phyloP scores from a whole-genome alignment of 768 basidiomycete species.

The Tylopilus felleus region DNA sequence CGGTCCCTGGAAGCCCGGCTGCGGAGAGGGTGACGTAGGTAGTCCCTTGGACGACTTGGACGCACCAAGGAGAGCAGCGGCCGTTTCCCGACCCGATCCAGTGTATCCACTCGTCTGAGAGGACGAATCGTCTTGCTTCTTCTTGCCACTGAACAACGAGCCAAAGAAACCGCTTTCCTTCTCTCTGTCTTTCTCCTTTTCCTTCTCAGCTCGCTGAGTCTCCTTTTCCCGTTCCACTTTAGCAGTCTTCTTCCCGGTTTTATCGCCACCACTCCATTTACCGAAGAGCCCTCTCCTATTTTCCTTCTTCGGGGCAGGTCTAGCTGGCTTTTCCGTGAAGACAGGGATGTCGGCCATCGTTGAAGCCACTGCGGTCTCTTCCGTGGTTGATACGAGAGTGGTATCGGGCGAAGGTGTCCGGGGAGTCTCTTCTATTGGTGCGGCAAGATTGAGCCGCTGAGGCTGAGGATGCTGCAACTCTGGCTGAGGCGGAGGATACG shows the following conservation, averaged over 20 bases:
- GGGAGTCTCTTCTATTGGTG: slow-evolving; percentile 35
- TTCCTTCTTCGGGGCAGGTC: slow-evolving; percentile 49
- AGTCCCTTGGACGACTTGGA: slow-evolving; percentile 75
- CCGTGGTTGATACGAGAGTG: slow-evolving; percentile 24
- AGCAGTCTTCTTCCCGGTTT: slow-evolving; percentile 55
- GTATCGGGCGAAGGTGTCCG: slow-evolving; percentile 61
- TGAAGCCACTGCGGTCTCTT: slow-evolving; percentile 26
- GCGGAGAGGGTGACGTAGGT: slow-evolving; percentile 59
- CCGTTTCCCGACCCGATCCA: slow-evolving; percentile 76
- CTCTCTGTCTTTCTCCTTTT: slow-evolving; percentile 40
- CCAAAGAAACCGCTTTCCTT: slow-evolving; percentile 86
- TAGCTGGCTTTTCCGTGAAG: slow-evolving; percentile 16
- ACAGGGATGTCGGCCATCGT: slow-evolving; percentile 23
- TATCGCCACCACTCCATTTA: slow-evolving; percentile 60
- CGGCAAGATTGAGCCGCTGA: slow-evolving; percentile 42
- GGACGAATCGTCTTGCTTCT: slow-evolving; percentile 76
- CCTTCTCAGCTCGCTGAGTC: slow-evolving; percentile 45
- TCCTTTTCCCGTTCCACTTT: slow-evolving; percentile 46
- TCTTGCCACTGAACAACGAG: slow-evolving; percentile 81
- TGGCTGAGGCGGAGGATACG: slow-evolving; percentile 34
- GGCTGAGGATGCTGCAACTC: slow-evolving; percentile 68
- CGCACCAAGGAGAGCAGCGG: slow-evolving; percentile 79
- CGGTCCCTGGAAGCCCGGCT: slow-evolving; percentile 34
- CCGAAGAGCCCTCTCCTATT: slow-evolving; percentile 68
- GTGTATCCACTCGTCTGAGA: slow-evolving; percentile 34